Conservation (phyloP, 2,329 filamentous ascomycete genomes). For the Talaromyces sp. region DNA sequence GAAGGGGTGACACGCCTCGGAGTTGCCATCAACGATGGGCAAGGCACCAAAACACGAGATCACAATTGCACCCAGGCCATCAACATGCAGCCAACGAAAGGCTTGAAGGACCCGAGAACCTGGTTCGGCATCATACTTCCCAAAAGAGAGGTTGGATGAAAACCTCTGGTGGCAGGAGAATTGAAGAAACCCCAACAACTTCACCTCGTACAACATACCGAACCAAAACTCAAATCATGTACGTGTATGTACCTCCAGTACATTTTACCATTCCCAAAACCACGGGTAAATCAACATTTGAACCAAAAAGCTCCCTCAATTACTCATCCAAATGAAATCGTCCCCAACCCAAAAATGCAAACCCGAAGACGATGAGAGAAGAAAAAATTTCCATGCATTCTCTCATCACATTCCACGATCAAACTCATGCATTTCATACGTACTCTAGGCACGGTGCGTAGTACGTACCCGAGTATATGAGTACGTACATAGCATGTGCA, state of each 20-base stretch:
- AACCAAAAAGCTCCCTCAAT: not conserved
- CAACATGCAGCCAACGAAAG: too few species aligned
- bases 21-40: not conserved
- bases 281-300: not conserved
- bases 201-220: not conserved
- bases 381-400: not conserved
- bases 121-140: not conserved
- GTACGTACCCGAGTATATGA: not conserved
- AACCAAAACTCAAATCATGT: not conserved
- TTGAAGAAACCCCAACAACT: not conserved
- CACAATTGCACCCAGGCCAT: not conserved
- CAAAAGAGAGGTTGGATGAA: not conserved
- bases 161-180: not conserved
- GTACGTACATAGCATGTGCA: not conserved
- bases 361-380: not conserved
- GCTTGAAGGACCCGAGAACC: not conserved
- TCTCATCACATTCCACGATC: constrained; percentile 11
- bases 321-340: not conserved
- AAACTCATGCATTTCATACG: not conserved
- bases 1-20: not conserved
- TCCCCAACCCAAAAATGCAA: not conserved
- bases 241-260: not conserved
- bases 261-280: not conserved
- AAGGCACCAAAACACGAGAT: not conserved
- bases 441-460: not conserved